These are phyloP conservation scores for Lachnellula cervina DNA, from an alignment of 2,329 filamentous ascomycete species.

Conservation along the genomic window DNA sequence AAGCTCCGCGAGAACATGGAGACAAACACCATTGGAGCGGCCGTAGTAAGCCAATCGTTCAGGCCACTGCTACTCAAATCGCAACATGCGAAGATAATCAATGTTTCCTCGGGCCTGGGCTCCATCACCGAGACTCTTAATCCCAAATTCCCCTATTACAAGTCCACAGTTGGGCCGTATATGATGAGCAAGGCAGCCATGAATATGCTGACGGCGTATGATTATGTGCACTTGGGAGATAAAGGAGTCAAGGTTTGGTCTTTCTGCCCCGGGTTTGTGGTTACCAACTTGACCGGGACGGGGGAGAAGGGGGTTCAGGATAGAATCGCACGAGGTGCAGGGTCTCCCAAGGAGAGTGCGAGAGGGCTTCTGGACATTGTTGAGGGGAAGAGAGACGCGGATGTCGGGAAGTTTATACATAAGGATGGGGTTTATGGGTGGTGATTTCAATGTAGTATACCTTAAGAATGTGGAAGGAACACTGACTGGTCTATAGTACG, in stretches of 20 bases:
- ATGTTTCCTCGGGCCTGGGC: constrained; percentile 13
- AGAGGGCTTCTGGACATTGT: constrained; percentile 25
- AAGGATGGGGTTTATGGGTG: constrained; percentile 29
- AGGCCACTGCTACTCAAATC: constrained; percentile 15
- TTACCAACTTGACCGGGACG: constrained; percentile 29
- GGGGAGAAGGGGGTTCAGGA: constrained; percentile 13
- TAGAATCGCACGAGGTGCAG: constrained; percentile 9
- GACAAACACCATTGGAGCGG: constrained; percentile 19
- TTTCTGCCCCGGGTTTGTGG: constrained; percentile 33
- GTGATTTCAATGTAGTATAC: constrained; percentile 4
- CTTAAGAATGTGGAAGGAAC: no score
- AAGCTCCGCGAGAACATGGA: constrained; percentile 9
- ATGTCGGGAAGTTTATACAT: constrained; percentile 29
- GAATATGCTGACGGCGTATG: constrained; percentile 20
- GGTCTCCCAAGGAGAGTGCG: constrained; percentile 23
- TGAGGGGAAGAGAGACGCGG: constrained; percentile 27
- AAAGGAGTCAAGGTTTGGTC: constrained; percentile 26
- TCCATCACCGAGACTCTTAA: constrained; percentile 16
- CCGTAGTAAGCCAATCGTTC: constrained; percentile 14
- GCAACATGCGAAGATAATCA: constrained; percentile 12
- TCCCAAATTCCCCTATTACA: constrained; percentile 5
- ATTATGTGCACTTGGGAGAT: constrained; percentile 3
- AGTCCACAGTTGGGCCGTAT: constrained; percentile 3
- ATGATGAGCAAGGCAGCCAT: constrained; percentile 22
- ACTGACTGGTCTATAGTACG: no score